Percentiles rank a stretch among this genome's conserved stretches.
phyloP scores from a whole-genome alignment of 2,329 filamentous ascomycete genomes.

The Thermothelomyces thermophilus region DNA sequence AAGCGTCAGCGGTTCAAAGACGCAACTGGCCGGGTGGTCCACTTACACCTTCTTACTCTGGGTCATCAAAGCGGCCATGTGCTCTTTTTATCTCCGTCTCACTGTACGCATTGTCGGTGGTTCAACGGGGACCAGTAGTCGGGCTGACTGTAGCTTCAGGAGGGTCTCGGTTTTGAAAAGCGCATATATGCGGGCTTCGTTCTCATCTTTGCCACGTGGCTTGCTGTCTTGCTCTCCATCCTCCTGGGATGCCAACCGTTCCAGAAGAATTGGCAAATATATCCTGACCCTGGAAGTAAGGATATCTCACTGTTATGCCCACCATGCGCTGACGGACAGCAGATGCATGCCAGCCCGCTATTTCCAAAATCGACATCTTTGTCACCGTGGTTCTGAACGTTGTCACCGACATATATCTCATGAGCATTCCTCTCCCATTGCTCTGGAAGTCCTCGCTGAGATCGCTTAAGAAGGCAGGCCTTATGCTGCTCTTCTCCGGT shows the following conservation, averaged over 20 bases:
- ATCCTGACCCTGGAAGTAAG: conserved; percentile 36
- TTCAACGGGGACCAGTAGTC: not conserved
- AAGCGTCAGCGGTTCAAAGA: conserved; percentile 33
- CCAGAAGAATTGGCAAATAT: conserved; percentile 37
- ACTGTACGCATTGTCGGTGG: conserved; percentile 16
- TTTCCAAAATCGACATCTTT: conserved; percentile 34
- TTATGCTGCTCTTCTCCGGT: conserved; percentile 49
- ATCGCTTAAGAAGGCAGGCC: conserved; percentile 43
- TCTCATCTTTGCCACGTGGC: conserved; percentile 30
- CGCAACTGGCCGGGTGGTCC: conserved; percentile 28
- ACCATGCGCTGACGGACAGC: conserved; percentile 36
- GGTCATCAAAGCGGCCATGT: conserved; percentile 27
- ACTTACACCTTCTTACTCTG: conserved; percentile 27
- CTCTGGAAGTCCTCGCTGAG: conserved; percentile 46
- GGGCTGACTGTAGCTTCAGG: conserved; percentile 13
- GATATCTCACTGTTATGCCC: not conserved
- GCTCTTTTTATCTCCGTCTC: conserved; percentile 29
- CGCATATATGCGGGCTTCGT: conserved; percentile 32
- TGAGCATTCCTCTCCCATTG: conserved; percentile 41
- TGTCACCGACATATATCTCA: conserved; percentile 35
- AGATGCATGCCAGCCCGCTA: conserved; percentile 35
- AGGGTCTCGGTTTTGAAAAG: conserved; percentile 26
- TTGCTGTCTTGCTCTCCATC: conserved; percentile 30
- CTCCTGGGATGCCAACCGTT: conserved; percentile 33
- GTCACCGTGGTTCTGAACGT: conserved; percentile 36